phyloP scores from a whole-genome alignment of 192 early-diverging fungal genomes.

The Linnemannia exigua region DNA sequence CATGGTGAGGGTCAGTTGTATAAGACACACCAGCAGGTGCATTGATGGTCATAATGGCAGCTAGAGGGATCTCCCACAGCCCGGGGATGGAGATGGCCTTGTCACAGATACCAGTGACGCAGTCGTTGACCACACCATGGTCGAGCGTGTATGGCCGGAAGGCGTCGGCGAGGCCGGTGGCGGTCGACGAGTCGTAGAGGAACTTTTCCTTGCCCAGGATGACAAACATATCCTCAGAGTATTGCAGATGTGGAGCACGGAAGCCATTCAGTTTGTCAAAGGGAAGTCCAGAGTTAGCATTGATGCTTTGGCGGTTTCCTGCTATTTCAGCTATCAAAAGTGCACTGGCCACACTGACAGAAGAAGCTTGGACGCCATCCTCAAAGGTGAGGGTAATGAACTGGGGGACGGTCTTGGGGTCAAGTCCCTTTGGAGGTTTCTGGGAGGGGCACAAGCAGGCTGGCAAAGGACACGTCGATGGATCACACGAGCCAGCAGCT shows the following conservation, averaged over 20 bases:
- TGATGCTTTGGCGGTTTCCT: slow-evolving; percentile 36
- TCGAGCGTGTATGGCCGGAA: slow-evolving; percentile 78
- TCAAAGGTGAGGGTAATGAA: slow-evolving; percentile 72
- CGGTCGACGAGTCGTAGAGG: slow-evolving; percentile 66
- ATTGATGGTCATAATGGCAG: slow-evolving; percentile 58
- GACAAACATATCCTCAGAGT: slow-evolving; percentile 57
- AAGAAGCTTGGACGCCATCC: slow-evolving; percentile 64
- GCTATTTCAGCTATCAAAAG: slow-evolving; percentile 19
- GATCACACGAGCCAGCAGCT: slow-evolving; percentile 52
- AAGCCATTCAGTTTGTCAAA: slow-evolving; percentile 68
- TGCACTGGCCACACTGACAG: slow-evolving; percentile 10
- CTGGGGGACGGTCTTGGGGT: slow-evolving; percentile 61
- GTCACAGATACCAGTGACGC: slow-evolving; percentile 63
- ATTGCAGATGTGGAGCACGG: slow-evolving; percentile 73
- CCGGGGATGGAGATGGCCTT: slow-evolving; percentile 58
- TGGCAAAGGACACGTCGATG: slow-evolving; percentile 60
- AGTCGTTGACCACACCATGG: slow-evolving; percentile 69
- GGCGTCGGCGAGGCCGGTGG: slow-evolving; percentile 58
- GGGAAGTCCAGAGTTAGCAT: slow-evolving; percentile 68
- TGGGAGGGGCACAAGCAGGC: slow-evolving; percentile 59
- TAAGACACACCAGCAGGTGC: slow-evolving; percentile 56
- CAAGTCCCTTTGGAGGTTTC: slow-evolving; percentile 56
- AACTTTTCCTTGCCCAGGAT: slow-evolving; percentile 60
- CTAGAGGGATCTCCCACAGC: slow-evolving; percentile 76
- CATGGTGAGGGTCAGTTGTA: too few species aligned